Base-by-base conservation (phyloP, 2,329 filamentous ascomycete species). In the Elsinoe ampelina region DNA sequence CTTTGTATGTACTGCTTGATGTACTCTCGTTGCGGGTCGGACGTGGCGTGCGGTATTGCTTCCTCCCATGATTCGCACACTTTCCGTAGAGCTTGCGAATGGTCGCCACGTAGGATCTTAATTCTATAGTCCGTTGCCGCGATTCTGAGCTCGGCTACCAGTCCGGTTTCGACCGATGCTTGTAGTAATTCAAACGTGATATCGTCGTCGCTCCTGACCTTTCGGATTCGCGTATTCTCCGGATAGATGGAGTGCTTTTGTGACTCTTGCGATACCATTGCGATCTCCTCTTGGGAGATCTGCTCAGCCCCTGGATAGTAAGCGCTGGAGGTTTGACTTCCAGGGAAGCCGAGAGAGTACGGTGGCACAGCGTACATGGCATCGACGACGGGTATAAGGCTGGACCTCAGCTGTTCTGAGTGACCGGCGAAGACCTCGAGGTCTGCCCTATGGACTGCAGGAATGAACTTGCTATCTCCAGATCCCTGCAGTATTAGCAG, bases 1-100 rank as follows among this genome's bases (percentile, higher is more conserved):
- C 77, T 77, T 8, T 75, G 75, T n/a, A 70, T 64, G 67, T 79
- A 80, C 38, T 72, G 70, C 59, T 76, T 77, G 26, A 73, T 68
- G 58, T 79, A 79, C 55, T 55, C 57, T n/a, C 22, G 20, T 20
- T 60, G 59, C 72, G 77, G 76, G 2, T 75, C 66, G 58, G 77
- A 77, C 45, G 69, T 66, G 11, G 76, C 72, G 61, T 75, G 70
- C 61, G 78, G 70, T 61, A 71, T 69, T 2, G 76, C 76, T 60
- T 78, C 69, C 8, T 69, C 68, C 20, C 78, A 70, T 57, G 75
- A 72, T 7, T 68, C 61, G 7, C 72, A 67, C 38, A 79, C 75
- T 36, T 72, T 74, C 35, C 65, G 67, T 70, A 79, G 73, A 60
- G 77, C 73, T 6, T 66, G 68, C 0, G 69, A 59, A 58, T 78